A percentile compares a stretch with the other conserved stretches of the same genome.
These are phyloP conservation scores for Silene vulgaris DNA, from an alignment of 179 eudicot genomes.

Conservation along the genomic window DNA sequence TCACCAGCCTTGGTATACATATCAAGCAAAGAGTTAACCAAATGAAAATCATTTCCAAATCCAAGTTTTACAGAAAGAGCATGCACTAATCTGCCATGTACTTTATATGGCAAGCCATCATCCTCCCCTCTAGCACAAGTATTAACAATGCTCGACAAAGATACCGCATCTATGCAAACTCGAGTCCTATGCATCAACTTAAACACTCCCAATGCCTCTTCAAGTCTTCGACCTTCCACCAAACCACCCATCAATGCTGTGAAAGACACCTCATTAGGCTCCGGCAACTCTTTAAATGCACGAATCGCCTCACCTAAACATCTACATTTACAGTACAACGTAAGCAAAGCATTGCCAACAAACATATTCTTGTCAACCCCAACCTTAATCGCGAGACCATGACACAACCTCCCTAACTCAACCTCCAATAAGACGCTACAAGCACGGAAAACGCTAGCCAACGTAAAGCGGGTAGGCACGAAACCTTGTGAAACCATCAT, in stretches of 20 bases:
- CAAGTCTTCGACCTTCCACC: conserved; percentile 42
- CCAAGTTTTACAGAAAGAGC: conserved; percentile 59
- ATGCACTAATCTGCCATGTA: conserved; percentile 47
- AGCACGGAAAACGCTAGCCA: conserved; percentile 71
- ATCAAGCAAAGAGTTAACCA: conserved; percentile 61
- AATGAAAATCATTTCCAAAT: conserved; percentile 49
- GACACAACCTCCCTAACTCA: conserved; percentile 49
- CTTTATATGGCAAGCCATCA: conserved; percentile 27
- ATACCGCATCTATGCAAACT: conserved; percentile 50
- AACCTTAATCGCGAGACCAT: conserved; percentile 44
- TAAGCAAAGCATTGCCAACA: conserved; percentile 65
- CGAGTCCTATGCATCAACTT: conserved; percentile 44
- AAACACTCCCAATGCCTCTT: conserved; percentile 57
- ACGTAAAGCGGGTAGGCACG: conserved; percentile 57
- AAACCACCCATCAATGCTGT: conserved; percentile 65
- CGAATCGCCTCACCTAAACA: conserved; percentile 39
- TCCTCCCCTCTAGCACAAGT: conserved; percentile 40
- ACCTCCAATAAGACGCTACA: conserved; percentile 47
- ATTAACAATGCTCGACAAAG: conserved; percentile 56
- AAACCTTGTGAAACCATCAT: conserved; percentile 48
- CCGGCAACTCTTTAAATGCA: conserved; percentile 47
- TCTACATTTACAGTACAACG: conserved; percentile 62
- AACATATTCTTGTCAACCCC: conserved; percentile 53
- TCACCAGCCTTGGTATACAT: conserved; percentile 64
- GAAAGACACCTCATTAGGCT: conserved; percentile 72